Evolutionary conservation across 148 eudicot species (phyloP).

Genomic region (Cornus controversa): DNA sequence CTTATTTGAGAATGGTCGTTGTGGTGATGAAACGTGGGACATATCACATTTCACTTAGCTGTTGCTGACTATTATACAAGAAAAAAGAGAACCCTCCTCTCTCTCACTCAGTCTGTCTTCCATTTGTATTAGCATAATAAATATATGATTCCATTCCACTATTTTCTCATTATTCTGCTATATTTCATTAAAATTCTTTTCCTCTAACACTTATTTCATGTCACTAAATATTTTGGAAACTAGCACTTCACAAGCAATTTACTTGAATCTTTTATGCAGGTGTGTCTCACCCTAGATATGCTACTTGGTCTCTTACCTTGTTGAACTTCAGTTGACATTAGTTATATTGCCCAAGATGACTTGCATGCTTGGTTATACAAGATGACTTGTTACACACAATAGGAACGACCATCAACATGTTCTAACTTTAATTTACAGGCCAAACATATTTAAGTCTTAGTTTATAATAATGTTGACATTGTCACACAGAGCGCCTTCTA

Average conservation of each 20-base stretch:
- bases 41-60: constrained; percentile 2
- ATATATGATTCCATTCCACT: not conserved
- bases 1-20: not conserved
- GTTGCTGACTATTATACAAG: not conserved
- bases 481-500: too few relatives aligned
- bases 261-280: not conserved
- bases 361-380: not conserved
- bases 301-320: too few relatives aligned
- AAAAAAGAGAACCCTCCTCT: not conserved
- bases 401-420: too few relatives aligned
- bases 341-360: not conserved
- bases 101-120: not conserved
- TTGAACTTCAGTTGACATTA: not conserved
- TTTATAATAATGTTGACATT: too few relatives aligned
- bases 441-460: too few relatives aligned
- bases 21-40: not conserved
- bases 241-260: not conserved
- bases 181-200: not conserved
- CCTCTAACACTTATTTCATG: too few relatives aligned
- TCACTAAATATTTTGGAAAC: not conserved
- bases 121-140: too few relatives aligned
- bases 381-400: too few relatives aligned
- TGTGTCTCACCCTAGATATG: not conserved
- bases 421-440: too few relatives aligned
- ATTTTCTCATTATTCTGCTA: not conserved